Evolutionary conservation across 306 rosid genomes (phyloP).

Genomic region (Gastrolobium bilobum): DNA sequence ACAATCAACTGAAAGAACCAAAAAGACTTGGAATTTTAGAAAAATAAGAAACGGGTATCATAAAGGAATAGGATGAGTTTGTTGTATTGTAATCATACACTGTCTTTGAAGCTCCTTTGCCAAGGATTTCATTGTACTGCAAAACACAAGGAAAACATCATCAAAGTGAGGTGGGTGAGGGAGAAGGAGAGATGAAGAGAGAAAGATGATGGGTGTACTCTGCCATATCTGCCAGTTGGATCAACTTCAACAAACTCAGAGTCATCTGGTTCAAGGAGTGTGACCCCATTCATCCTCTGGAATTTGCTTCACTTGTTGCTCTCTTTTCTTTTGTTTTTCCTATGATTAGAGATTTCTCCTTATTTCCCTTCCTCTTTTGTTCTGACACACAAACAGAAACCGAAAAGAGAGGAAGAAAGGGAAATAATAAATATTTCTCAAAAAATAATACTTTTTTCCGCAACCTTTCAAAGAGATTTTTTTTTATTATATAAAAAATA

Average conservation of each 20-base stretch:
- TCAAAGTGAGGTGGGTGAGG: conserved; percentile 33
- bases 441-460: conserved; percentile 27
- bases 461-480: conserved; percentile 16
- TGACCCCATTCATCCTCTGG: conserved; percentile 67
- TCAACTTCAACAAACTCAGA: conserved; percentile 92
- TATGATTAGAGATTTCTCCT: conserved; percentile 46
- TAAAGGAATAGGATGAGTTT: conserved; percentile 22
- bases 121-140: conserved; percentile 97
- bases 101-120: conserved; percentile 97
- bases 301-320: conserved; percentile 40
- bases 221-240: conserved; percentile 99
- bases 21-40: conserved; percentile 29
- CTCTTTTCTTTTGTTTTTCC: conserved; percentile 27
- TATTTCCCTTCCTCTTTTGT: conserved; percentile 51
- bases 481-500: not conserved
- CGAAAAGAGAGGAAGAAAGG: conserved; percentile 36
- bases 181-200: conserved; percentile 37
- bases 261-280: conserved; percentile 65
- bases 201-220: conserved; percentile 61
- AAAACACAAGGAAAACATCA: conserved; percentile 49
- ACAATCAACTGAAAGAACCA: conserved; percentile 26
- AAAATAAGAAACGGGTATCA: conserved; percentile 21
- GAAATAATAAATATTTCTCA: conserved; percentile 42
- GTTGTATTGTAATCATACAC: conserved; percentile 66
- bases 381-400: conserved; percentile 58